These are phyloP conservation scores for Ogataea naganishii DNA, from an alignment of 805 yeast genomes.

Conservation along the genomic window DNA sequence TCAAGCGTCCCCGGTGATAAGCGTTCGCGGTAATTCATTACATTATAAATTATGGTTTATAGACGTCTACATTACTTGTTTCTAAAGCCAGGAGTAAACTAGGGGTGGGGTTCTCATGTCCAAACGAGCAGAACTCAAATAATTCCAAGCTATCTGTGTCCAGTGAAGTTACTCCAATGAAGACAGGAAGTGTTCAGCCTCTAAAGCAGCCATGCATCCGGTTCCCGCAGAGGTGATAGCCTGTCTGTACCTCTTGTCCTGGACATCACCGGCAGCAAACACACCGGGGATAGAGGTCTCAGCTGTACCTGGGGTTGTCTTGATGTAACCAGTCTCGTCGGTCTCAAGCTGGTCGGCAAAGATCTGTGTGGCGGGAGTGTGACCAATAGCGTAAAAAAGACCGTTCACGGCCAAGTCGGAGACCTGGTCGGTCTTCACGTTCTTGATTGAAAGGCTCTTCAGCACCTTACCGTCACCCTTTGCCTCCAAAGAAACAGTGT, in stretches of 20 bases:
- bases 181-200: constrained; percentile 77
- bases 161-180: constrained; percentile 32
- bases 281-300: constrained; percentile 82
- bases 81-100: too few relatives aligned
- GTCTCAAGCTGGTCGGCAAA: constrained; percentile 71
- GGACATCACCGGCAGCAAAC: constrained; percentile 99
- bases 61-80: too few relatives aligned
- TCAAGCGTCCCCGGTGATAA: too few relatives aligned
- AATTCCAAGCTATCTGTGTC: too few relatives aligned
- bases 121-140: too few relatives aligned
- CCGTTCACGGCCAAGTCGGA: constrained; percentile 76
- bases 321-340: constrained; percentile 82
- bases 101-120: too few relatives aligned
- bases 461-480: constrained; percentile 89
- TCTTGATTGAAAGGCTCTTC: constrained; percentile 52
- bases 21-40: too few relatives aligned
- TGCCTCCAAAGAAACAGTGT: constrained; percentile 80
- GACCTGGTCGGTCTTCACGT: constrained; percentile 63
- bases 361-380: constrained; percentile 86
- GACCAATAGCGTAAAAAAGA: constrained; percentile 96
- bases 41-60: too few relatives aligned
- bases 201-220: constrained; percentile 99
- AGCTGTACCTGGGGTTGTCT: constrained; percentile 85
- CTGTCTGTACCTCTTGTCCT: constrained; percentile 94
- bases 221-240: constrained; percentile 99